Conservation (phyloP, 2,329 filamentous ascomycete genomes). For the Aureobasidium uvarum region DNA sequence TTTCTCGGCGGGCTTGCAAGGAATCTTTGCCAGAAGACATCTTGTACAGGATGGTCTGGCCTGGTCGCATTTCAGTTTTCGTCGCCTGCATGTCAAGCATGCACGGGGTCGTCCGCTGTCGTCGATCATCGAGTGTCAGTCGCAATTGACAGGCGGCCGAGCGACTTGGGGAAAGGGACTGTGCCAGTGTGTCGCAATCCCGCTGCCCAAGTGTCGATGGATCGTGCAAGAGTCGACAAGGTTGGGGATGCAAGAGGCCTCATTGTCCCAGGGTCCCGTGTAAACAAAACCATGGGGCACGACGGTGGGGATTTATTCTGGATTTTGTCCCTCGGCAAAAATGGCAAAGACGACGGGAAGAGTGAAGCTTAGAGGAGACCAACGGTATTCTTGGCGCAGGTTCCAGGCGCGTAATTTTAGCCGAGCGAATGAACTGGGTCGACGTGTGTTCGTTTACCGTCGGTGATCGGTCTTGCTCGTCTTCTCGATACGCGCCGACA, state of each 20-base stretch:
- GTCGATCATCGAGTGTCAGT: neutral
- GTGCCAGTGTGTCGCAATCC: neutral
- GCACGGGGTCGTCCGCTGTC: neutral
- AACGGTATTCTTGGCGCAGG: too few species aligned
- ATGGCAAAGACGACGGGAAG: neutral
- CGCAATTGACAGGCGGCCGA: neutral
- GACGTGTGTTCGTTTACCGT: too few species aligned
- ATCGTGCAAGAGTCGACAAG: neutral
- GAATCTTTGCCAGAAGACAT: neutral
- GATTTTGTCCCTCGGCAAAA: constrained; percentile 3
- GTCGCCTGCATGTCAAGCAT: constrained; percentile 14
- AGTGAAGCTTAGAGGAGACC: too few species aligned
- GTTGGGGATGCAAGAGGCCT: neutral
- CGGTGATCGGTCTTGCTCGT: too few species aligned
- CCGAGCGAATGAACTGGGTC: too few species aligned
- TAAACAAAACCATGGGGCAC: neutral
- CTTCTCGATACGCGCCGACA: too few species aligned
- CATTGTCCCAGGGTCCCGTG: neutral
- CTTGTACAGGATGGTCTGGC: neutral
- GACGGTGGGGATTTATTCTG: neutral
- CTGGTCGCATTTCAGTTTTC: constrained; percentile 1
- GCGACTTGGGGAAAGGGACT: neutral
- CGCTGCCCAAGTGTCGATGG: neutral
- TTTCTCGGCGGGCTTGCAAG: neutral
- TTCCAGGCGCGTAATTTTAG: too few species aligned